These are phyloP conservation scores for Ogataea methylovora DNA, from an alignment of 805 yeast genomes.

Conservation along the genomic window DNA sequence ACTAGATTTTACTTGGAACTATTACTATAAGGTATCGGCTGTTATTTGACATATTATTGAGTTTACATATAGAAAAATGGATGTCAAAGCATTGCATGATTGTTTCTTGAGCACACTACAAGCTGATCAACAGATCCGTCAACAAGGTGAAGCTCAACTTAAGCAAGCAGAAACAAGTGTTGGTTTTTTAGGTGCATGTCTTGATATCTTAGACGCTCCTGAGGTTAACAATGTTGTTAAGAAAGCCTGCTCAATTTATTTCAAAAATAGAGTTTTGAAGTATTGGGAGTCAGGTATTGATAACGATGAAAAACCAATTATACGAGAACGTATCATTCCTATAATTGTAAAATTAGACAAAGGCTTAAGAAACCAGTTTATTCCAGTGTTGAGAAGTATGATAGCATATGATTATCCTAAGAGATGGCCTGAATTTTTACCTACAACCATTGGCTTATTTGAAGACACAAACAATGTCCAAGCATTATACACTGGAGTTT, in stretches of 20 bases:
- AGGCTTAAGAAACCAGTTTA: conserved; percentile 36
- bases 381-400: conserved; percentile 45
- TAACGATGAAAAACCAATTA: conserved; percentile 64
- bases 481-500: conserved; percentile 55
- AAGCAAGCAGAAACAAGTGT: conserved; percentile 47
- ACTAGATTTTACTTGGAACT: too few species aligned
- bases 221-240: conserved; percentile 50
- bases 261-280: conserved; percentile 66
- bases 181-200: conserved; percentile 78
- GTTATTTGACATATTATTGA: too few species aligned
- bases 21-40: too few species aligned
- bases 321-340: conserved; percentile 61
- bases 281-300: conserved; percentile 59
- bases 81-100: conserved; percentile 55
- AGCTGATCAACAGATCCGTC: conserved; percentile 52
- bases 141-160: conserved; percentile 63
- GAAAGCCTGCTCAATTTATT: conserved; percentile 77
- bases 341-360: conserved; percentile 47
- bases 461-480: conserved; percentile 32
- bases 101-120: conserved; percentile 77
- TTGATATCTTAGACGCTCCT: conserved; percentile 58
- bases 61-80: too few species aligned
- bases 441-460: conserved; percentile 39
- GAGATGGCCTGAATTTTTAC: conserved; percentile 51
- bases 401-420: conserved; percentile 33